Percentiles rank a stretch among this genome's conserved stretches.
Evolutionary conservation across 345 rosid genomes (phyloP).

Genomic region (Gossypium turneri): DNA sequence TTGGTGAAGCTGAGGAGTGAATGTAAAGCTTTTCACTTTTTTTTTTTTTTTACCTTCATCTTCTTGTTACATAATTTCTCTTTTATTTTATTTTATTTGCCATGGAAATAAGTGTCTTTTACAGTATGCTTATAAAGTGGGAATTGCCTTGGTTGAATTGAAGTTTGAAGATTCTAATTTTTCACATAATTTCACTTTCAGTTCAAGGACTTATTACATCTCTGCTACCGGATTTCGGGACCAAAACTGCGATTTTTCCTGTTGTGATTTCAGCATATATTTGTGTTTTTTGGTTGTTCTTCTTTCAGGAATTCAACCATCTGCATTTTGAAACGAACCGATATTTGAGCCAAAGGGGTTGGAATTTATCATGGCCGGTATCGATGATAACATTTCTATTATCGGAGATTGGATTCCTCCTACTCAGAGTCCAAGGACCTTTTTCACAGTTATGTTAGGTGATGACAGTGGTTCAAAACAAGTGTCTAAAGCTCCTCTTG

Average conservation of each 20-base stretch:
- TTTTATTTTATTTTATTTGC: no score
- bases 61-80: neutral
- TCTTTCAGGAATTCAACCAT: conserved; percentile 33
- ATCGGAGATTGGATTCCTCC: conserved; percentile 88
- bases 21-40: neutral
- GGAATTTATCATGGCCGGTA: conserved; percentile 51
- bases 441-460: conserved; percentile 48
- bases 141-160: neutral
- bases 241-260: neutral
- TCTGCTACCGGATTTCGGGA: neutral
- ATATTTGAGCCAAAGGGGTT: conserved; percentile 15
- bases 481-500: conserved; percentile 29
- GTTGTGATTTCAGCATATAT: conserved; percentile 11
- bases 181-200: neutral
- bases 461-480: conserved; percentile 45
- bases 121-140: no score
- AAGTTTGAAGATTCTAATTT: neutral
- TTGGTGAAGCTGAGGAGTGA: neutral
- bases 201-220: neutral
- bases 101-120: no score
- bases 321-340: conserved; percentile 19
- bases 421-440: conserved; percentile 54
- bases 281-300: conserved; percentile 11
- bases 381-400: conserved; percentile 62
- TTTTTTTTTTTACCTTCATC: neutral